Evolutionary conservation across 345 rosid genomes (phyloP).

Genomic region (Kandelia obovata): DNA sequence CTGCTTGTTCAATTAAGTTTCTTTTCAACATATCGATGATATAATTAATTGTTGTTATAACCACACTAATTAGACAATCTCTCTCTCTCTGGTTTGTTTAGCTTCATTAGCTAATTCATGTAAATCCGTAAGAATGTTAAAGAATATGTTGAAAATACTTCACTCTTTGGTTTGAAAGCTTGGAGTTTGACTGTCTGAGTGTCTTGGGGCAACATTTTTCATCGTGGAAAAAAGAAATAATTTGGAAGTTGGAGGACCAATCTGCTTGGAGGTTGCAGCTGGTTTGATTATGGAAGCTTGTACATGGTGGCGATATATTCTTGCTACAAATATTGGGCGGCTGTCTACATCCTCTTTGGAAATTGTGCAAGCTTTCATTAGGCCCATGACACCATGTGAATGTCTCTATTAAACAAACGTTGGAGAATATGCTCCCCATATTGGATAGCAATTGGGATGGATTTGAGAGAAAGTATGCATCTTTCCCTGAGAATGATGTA

Average conservation of each 20-base stretch:
- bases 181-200: constrained; percentile 8
- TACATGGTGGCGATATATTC: constrained; percentile 11
- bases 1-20: constrained; percentile 32
- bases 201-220: not conserved
- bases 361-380: constrained; percentile 22
- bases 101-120: constrained; percentile 22
- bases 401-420: not conserved
- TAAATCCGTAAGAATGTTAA: constrained; percentile 42
- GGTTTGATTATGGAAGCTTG: constrained; percentile 21
- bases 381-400: constrained; percentile 32
- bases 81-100: constrained; percentile 12
- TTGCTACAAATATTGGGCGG: constrained; percentile 2
- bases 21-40: constrained; percentile 23
- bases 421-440: constrained; percentile 6
- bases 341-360: constrained; percentile 34
- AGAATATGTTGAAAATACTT: constrained; percentile 34
- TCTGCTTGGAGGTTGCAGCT: constrained; percentile 16
- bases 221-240: not conserved
- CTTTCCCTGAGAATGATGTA: constrained; percentile 8
- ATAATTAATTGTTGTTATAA: constrained; percentile 34
- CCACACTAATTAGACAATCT: constrained; percentile 27
- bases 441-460: not conserved
- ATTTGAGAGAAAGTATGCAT: not conserved
- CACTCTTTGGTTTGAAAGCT: constrained; percentile 15
- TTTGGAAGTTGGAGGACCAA: constrained; percentile 13